Conservation (phyloP, 148 eudicot species). For the Heliamphora exappendiculata region DNA sequence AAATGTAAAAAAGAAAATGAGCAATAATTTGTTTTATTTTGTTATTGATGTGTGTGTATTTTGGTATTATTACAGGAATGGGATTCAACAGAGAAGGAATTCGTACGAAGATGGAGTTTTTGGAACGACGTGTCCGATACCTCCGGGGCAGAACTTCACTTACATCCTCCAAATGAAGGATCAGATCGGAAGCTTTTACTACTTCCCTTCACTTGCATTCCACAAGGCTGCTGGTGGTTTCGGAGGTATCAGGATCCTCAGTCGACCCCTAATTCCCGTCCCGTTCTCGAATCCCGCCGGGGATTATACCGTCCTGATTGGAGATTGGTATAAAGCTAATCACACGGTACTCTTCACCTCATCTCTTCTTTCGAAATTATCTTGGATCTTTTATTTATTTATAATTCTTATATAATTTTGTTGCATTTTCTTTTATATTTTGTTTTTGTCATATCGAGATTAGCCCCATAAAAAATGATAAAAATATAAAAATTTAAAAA, state of each 20-base stretch:
- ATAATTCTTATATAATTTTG: no score
- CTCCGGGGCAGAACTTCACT: constrained; percentile 85
- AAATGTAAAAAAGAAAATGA: no score
- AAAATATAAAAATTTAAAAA: no score
- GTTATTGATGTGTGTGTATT: not conserved
- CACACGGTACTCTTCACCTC: constrained; percentile 55
- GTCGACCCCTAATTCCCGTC: constrained; percentile 82
- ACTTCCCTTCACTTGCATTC: constrained; percentile 86
- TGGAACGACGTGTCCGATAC: constrained; percentile 97
- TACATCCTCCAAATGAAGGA: constrained; percentile 94
- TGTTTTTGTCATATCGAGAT: no score
- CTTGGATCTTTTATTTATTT: no score
- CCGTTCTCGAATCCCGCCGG: constrained; percentile 74
- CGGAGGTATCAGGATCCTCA: constrained; percentile 81
- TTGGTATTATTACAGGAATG: constrained; percentile 48
- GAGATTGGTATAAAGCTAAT: constrained; percentile 85
- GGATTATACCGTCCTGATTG: constrained; percentile 78
- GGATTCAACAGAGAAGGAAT: constrained; percentile 82
- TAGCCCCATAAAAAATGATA: no score
- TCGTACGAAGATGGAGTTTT: constrained; percentile 84
- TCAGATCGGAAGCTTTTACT: constrained; percentile 93
- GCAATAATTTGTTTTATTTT: no score
- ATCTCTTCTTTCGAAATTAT: not conserved
- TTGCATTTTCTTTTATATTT: not conserved
- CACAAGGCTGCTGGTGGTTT: constrained; percentile 98